A percentile compares a stretch with the other conserved stretches of the same genome.
Evolutionary conservation across 106 monocot species (phyloP).

Genomic region (Phalaenopsis aphrodite): DNA sequence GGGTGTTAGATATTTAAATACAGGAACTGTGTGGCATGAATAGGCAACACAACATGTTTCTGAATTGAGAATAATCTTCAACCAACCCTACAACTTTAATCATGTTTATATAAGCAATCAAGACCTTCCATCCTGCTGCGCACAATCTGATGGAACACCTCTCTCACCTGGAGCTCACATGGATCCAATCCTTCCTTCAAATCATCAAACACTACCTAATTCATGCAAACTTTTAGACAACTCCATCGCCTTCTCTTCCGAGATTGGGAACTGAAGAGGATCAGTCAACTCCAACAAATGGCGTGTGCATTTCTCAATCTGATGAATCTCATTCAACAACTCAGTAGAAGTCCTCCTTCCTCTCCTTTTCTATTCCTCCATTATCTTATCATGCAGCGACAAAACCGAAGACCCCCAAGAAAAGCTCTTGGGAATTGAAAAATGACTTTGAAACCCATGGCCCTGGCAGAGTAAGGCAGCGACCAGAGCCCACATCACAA

Average conservation of each 20-base stretch:
- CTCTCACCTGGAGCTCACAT: slow-evolving; percentile 45
- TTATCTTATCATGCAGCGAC: slow-evolving; percentile 37
- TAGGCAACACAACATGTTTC: neutral
- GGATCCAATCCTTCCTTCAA: slow-evolving; percentile 44
- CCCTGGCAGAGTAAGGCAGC: no score
- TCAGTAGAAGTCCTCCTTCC: slow-evolving; percentile 48
- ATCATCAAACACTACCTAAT: slow-evolving; percentile 16
- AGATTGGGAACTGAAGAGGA: slow-evolving; percentile 20
- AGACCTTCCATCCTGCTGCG: slow-evolving; percentile 43
- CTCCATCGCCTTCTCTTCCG: slow-evolving; percentile 35
- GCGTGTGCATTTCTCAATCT: slow-evolving; percentile 37
- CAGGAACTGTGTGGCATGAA: no score
- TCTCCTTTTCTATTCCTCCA: slow-evolving; percentile 65
- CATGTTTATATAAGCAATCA: slow-evolving; percentile 10
- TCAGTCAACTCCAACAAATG: slow-evolving; percentile 30
- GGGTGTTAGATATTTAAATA: no score
- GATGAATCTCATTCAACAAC: slow-evolving; percentile 51
- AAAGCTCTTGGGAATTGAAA: slow-evolving; percentile 40
- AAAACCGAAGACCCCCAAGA: slow-evolving; percentile 32
- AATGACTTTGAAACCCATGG: slow-evolving; percentile 25
- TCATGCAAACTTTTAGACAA: slow-evolving; percentile 22
- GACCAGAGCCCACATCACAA: no score
- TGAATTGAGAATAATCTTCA: neutral
- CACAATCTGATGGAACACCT: slow-evolving; percentile 46
- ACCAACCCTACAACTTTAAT: neutral